Evolutionary conservation across 106 monocot genomes (phyloP).

Genomic region (Allium sativum): DNA sequence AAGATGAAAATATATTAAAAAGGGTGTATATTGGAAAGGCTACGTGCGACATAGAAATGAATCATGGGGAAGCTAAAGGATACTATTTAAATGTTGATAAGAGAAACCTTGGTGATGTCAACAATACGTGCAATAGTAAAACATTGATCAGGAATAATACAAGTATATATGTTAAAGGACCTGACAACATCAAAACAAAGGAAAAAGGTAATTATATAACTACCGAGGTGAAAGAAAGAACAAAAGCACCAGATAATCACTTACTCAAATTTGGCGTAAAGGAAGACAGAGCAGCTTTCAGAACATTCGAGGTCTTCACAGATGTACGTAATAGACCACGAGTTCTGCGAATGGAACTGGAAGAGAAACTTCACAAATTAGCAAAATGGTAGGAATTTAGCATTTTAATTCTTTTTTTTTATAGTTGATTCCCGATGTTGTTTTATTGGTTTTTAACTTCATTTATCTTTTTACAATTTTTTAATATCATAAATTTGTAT

Average conservation of each 20-base stretch:
- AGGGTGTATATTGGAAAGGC: no score
- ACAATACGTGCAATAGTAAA: no score
- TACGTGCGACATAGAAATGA: no score
- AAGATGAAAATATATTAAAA: no score
- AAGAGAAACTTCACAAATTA: constrained; percentile 73
- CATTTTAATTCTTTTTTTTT: neutral
- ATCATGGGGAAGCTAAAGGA: neutral
- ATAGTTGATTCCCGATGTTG: neutral
- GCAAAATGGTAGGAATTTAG: constrained; percentile 49
- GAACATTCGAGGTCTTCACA: constrained; percentile 82
- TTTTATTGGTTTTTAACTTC: neutral
- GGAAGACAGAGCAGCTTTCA: constrained; percentile 85
- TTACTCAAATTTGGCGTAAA: neutral
- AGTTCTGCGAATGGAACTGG: constrained; percentile 81
- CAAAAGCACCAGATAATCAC: no score
- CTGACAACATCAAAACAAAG: neutral
- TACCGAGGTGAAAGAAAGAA: constrained; percentile 6
- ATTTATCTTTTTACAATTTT: neutral
- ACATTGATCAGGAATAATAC: constrained; percentile 10
- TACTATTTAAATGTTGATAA: no score
- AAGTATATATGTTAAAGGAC: constrained; percentile 1
- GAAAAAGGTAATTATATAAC: constrained; percentile 6
- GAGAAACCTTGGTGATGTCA: no score
- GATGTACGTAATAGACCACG: constrained; percentile 82
- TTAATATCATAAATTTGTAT: neutral